Evolutionary conservation across 768 basidiomycete genomes (phyloP).

Genomic region (Termitomyces eurrhizus): DNA sequence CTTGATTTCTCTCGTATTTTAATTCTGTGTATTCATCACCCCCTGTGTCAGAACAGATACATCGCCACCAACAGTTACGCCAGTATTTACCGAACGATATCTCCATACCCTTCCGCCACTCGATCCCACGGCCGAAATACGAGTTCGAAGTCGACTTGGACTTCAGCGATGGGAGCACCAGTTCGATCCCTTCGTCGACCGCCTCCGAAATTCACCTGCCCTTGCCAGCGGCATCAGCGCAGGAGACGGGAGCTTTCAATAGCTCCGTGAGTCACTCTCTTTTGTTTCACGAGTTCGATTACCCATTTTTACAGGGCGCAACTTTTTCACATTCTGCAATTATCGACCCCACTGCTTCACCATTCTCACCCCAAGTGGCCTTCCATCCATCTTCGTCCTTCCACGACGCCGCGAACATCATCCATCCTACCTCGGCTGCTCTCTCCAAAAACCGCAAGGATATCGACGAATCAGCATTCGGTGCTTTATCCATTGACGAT

Average conservation of each 20-base stretch:
- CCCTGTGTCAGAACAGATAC: constrained; percentile 1
- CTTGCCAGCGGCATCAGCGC: not conserved
- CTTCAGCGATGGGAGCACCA: constrained; percentile 4
- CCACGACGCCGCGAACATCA: not conserved
- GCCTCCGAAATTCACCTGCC: not conserved
- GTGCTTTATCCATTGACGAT: constrained; percentile 74
- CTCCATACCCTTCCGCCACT: not conserved
- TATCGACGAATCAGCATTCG: constrained; percentile 53
- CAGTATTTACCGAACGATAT: not conserved
- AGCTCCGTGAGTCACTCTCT: not conserved
- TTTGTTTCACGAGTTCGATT: not conserved
- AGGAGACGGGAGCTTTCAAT: not conserved
- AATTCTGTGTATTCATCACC: not conserved
- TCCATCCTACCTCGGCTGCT: not conserved
- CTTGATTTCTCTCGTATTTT: not conserved
- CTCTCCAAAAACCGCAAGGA: not conserved
- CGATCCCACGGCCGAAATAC: not conserved
- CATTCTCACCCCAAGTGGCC: not conserved
- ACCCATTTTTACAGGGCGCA: not conserved
- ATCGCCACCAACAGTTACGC: not conserved
- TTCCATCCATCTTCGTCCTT: not conserved
- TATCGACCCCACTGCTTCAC: not conserved
- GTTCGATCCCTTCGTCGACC: not conserved
- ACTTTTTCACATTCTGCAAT: not conserved
- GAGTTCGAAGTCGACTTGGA: constrained; percentile 5